A percentile compares a stretch with the other conserved stretches of the same genome.
phyloP scores from a whole-genome alignment of 1,139 yeast genomes.

The Lodderomyces pseudojiufengensis region DNA sequence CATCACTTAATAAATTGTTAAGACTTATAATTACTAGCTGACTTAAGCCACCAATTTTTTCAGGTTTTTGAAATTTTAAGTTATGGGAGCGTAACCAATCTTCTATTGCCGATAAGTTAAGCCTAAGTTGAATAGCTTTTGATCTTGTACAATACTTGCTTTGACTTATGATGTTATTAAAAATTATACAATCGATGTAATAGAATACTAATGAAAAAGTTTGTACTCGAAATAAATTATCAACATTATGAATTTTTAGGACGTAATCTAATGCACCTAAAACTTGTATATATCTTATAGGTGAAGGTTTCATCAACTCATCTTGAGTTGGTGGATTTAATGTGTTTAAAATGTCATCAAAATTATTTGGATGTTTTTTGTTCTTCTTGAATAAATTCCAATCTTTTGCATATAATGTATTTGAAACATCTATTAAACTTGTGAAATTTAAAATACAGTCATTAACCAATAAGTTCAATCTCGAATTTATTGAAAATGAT shows the following conservation, averaged over 20 bases:
- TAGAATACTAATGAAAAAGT: constrained; percentile 75
- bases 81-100: constrained; percentile 91
- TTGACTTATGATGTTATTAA: constrained; percentile 67
- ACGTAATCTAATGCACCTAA: constrained; percentile 87
- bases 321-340: constrained; percentile 65
- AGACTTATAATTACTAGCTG: constrained; percentile 18
- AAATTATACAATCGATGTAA: constrained; percentile 69
- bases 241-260: constrained; percentile 75
- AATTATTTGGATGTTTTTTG: constrained; percentile 42
- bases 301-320: constrained; percentile 77
- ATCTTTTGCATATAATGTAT: constrained; percentile 61
- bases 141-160: constrained; percentile 72
- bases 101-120: constrained; percentile 80
- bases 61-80: constrained; percentile 49
- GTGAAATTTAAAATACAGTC: constrained; percentile 63
- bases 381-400: constrained; percentile 69
- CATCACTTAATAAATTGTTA: constrained; percentile 23
- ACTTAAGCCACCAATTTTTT: constrained; percentile 25
- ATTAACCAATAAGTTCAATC: constrained; percentile 55
- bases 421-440: constrained; percentile 62
- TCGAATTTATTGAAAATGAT: constrained; percentile 60
- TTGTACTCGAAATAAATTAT: constrained; percentile 70
- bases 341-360: constrained; percentile 66
- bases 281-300: constrained; percentile 78
- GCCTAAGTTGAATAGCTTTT: constrained; percentile 83